Base-by-base conservation (phyloP, 106 monocot species). In the Dioscorea alata region DNA sequence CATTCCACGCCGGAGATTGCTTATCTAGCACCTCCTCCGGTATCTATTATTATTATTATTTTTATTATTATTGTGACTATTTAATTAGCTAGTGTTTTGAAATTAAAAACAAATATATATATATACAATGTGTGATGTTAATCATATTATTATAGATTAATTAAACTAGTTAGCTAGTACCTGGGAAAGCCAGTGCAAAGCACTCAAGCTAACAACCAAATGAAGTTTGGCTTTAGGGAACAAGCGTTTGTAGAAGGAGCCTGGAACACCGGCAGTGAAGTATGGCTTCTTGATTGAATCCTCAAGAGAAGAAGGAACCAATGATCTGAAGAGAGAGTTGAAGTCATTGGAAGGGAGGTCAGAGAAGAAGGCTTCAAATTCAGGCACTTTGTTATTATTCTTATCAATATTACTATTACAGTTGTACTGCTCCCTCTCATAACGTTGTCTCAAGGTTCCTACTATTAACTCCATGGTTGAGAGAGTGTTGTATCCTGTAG, bases 281-380 rank as follows among this genome's bases (percentile, higher is more conserved):
- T 75, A 86, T 0, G 70, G 71, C 34, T 25, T 60, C 34, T 49
- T 57, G 25, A 33, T 42, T 0, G 19, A 34, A 15, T 60, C 56
- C 28, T 28, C 28, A 28, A 28, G 28, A 18, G 19, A 22, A 20
- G 63, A 72, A 0, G 73, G 42, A 19, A 15, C 0, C 65, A 86
- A 35, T 4, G 76, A 79, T 33, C 65, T 64, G 59, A 86, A 86
- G 13, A 86, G 76, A 2, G 82, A 79, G 73, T 86, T 86, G 82
- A 86, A 86, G 18, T 86, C 86, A 49, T 86, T 86, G 2, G 79
- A 82, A 4, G 86, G 86, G 57, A 86, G 82, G 35, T 86, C 82
- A 4, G 76, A 76, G 73, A 86, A 86, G 76, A 79, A 86, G 51
- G 73, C 82, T 59, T 86, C 82, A 63, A 86, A 82, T 25, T 86